Conservation (phyloP, 495 filamentous ascomycete genomes). For the Aspergillus ellipticus region DNA sequence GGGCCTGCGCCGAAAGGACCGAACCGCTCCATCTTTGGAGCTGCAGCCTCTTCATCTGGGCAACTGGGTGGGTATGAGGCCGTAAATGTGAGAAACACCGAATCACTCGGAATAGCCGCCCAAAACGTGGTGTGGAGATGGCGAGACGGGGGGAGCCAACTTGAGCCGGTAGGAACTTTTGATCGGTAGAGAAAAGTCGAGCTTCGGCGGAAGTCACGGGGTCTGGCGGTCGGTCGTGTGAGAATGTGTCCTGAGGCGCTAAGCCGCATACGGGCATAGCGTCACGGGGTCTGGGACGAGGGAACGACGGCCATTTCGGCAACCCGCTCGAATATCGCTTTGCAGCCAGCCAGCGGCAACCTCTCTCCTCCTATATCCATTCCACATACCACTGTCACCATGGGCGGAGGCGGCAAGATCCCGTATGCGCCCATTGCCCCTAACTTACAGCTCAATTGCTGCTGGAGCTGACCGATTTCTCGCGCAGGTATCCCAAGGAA, state of each 20-base stretch:
- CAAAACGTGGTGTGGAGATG: conserved; percentile 9
- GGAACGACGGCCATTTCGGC: conserved; percentile 34
- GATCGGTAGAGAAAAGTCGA: conserved; percentile 41
- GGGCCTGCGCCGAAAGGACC: conserved; percentile 56
- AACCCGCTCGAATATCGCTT: conserved; percentile 23
- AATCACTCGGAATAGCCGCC: conserved; percentile 5
- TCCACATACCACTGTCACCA: conserved; percentile 34
- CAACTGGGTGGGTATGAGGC: conserved; percentile 14
- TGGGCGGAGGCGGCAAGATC: conserved; percentile 73
- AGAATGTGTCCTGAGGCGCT: conserved; percentile 25
- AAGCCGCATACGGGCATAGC: conserved; percentile 22
- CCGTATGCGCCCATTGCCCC: conserved; percentile 58
- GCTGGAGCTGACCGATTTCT: conserved; percentile 22
- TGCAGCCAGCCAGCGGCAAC: conserved; percentile 23
- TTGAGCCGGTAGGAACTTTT: conserved; percentile 17
- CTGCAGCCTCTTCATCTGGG: conserved; percentile 67
- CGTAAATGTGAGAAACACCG: conserved; percentile 11
- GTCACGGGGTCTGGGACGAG: conserved; percentile 30
- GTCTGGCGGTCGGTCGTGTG: conserved; percentile 37
- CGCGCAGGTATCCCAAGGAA: conserved; percentile 88
- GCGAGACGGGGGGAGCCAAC: conserved; percentile 9
- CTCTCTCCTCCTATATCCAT: conserved; percentile 18
- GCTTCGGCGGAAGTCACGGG: conserved; percentile 46
- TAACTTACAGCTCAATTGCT: not conserved
- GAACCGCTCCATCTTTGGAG: conserved; percentile 68